Conservation (phyloP, 441 rosid genomes). For the Gossypium davidsonii region DNA sequence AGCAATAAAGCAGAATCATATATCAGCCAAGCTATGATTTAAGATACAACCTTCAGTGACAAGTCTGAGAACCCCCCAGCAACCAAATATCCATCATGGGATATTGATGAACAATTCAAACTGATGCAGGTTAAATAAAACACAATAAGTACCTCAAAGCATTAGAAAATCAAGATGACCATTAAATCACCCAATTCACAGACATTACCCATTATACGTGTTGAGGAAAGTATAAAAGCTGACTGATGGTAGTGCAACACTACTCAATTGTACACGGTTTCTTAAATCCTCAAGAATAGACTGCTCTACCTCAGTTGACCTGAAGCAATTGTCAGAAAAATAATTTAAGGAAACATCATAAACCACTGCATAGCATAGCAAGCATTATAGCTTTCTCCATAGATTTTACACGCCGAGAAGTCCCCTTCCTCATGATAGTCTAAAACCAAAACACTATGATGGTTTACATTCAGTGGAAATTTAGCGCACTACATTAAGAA, state of each 20-base stretch:
- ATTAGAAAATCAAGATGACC: conserved; percentile 4
- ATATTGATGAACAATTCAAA: conserved; percentile 77
- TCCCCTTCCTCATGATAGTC: too few species aligned
- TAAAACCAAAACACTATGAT: background rate
- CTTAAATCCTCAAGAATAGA: conserved; percentile 92
- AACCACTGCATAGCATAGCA: background rate
- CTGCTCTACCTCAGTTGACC: conserved; percentile 80
- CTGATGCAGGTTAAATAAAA: conserved; percentile 26
- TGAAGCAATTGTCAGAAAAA: conserved; percentile 26
- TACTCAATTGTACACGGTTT: conserved; percentile 87
- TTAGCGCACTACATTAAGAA: background rate
- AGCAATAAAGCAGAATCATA: conserved; percentile 15
- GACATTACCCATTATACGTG: conserved; percentile 75
- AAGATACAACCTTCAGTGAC: conserved; percentile 63
- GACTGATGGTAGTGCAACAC: conserved; percentile 75
- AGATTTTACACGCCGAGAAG: background rate
- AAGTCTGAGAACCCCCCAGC: conserved; percentile 98
- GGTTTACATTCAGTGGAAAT: background rate
- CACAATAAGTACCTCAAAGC: conserved; percentile 11
- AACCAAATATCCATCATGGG: conserved; percentile 96
- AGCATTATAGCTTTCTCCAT: background rate
- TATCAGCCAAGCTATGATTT: background rate
- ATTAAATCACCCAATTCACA: conserved; percentile 4
- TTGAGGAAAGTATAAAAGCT: conserved; percentile 92
- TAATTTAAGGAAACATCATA: conserved; percentile 1